Conservation (phyloP, 495 filamentous ascomycete genomes). For the Talaromyces trachyspermus region DNA sequence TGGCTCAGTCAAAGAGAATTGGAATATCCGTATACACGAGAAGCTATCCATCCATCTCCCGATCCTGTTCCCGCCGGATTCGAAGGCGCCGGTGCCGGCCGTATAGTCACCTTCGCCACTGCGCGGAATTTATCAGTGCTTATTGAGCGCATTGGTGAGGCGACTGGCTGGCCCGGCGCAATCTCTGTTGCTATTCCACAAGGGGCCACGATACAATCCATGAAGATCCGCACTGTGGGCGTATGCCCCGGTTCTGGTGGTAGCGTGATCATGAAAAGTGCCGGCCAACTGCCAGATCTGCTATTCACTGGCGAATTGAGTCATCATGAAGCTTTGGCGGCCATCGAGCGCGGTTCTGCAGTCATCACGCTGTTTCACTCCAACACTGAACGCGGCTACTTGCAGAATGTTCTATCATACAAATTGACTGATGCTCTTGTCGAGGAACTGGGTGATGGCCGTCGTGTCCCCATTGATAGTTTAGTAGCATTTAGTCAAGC, state of each 20-base stretch:
- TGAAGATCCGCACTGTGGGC: conserved; percentile 50
- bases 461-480: conserved; percentile 29
- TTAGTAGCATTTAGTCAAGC: conserved; percentile 66
- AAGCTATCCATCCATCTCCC: conserved; percentile 44
- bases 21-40: conserved; percentile 34
- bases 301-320: conserved; percentile 88
- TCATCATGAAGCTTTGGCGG: conserved; percentile 82
- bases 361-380: conserved; percentile 85
- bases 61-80: conserved; percentile 44
- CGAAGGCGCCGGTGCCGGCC: conserved; percentile 68
- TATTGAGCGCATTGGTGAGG: conserved; percentile 51
- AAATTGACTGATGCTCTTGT: conserved; percentile 52
- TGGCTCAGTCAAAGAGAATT: conserved; percentile 3
- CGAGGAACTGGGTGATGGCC: conserved; percentile 43
- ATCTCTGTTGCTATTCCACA: conserved; percentile 67
- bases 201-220: conserved; percentile 37
- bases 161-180: conserved; percentile 55
- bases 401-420: conserved; percentile 59
- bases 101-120: conserved; percentile 55
- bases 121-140: conserved; percentile 53
- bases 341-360: conserved; percentile 78
- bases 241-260: conserved; percentile 84
- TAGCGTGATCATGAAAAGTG: conserved; percentile 59
- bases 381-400: conserved; percentile 80
- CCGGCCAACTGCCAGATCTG: conserved; percentile 55